Percentiles rank a stretch among this genome's conserved stretches.
Evolutionary conservation across 1,139 yeast genomes (phyloP).

Genomic region (Geotrichum carabidarum): DNA sequence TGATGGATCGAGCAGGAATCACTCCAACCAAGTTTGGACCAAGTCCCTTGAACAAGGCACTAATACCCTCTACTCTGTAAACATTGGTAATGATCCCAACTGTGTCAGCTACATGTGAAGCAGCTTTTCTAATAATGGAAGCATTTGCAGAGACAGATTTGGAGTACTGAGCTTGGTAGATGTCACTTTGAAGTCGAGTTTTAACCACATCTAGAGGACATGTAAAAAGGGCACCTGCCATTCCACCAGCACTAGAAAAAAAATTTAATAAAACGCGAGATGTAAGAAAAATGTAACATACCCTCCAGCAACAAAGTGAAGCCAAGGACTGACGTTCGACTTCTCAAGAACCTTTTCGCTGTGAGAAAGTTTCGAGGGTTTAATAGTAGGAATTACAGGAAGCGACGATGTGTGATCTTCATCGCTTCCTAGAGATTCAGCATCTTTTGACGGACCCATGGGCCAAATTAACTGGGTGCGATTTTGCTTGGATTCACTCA

Average conservation of each 20-base stretch:
- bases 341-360: constrained; percentile 16
- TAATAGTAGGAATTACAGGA: constrained; percentile 16
- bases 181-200: constrained; percentile 89
- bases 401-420: constrained; percentile 14
- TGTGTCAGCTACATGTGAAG: constrained; percentile 78
- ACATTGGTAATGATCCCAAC: constrained; percentile 64
- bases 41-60: constrained; percentile 86
- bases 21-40: constrained; percentile 98
- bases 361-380: constrained; percentile 8
- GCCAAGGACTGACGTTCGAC: constrained; percentile 68
- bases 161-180: constrained; percentile 39
- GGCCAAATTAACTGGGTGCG: neutral
- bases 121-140: constrained; percentile 42
- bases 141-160: constrained; percentile 28
- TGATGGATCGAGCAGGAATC: constrained; percentile 96
- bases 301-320: constrained; percentile 98
- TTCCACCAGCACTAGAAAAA: constrained; percentile 62
- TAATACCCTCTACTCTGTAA: constrained; percentile 69
- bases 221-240: constrained; percentile 93
- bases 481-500: neutral
- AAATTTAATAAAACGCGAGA: neutral
- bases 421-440: constrained; percentile 14
- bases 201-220: constrained; percentile 96
- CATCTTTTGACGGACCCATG: neutral
- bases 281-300: constrained; percentile 5